Conservation (phyloP, 1,284 basidiomycete species). For the Golubevia sp. region DNA sequence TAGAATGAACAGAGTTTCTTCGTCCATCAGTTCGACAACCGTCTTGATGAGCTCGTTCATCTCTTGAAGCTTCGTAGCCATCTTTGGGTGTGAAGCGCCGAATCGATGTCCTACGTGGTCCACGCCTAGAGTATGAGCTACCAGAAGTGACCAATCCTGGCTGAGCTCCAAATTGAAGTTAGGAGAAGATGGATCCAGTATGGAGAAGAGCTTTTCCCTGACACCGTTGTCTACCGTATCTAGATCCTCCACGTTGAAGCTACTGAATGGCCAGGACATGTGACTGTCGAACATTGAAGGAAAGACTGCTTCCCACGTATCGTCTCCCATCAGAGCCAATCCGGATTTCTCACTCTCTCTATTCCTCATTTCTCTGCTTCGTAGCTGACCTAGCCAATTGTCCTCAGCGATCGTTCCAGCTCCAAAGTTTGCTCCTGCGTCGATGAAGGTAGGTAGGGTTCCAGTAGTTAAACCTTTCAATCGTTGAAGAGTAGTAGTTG, state of each 20-base stretch:
- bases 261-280: slow-evolving; percentile 83
- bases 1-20: slow-evolving; percentile 86
- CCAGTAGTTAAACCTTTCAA: slow-evolving; percentile 95
- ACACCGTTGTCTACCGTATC: slow-evolving; percentile 95
- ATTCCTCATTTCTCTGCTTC: neutral
- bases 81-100: slow-evolving; percentile 83
- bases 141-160: slow-evolving; percentile 74
- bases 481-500: slow-evolving; percentile 87
- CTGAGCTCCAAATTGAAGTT: slow-evolving; percentile 12
- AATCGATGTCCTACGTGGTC: slow-evolving; percentile 96
- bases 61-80: slow-evolving; percentile 82
- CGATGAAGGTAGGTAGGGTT: slow-evolving; percentile 92
- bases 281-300: slow-evolving; percentile 74
- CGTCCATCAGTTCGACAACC: slow-evolving; percentile 71
- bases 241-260: slow-evolving; percentile 97
- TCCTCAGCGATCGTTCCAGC: slow-evolving; percentile 81
- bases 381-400: slow-evolving; percentile 66
- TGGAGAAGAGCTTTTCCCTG: slow-evolving; percentile 77
- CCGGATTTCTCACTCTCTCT: slow-evolving; percentile 11
- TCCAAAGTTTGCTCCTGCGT: slow-evolving; percentile 88
- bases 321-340: slow-evolving; percentile 85
- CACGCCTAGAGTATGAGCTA: slow-evolving; percentile 95
- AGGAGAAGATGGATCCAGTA: slow-evolving; percentile 65
- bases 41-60: slow-evolving; percentile 80
- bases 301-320: slow-evolving; percentile 92